phyloP scores from a whole-genome alignment of 257 asterid species.

The Solanum habrochaites region DNA sequence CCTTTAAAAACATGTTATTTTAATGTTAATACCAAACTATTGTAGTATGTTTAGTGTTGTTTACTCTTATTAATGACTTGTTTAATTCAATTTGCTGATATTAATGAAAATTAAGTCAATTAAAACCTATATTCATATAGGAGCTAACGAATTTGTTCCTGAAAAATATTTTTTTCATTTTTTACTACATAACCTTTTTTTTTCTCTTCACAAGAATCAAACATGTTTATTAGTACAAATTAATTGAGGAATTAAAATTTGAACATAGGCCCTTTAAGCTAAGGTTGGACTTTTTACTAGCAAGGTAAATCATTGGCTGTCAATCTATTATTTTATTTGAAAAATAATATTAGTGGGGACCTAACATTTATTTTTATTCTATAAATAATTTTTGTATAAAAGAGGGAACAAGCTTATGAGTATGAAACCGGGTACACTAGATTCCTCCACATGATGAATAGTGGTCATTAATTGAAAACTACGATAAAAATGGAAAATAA shows the following conservation, averaged over 20 bases:
- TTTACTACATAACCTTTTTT: neutral
- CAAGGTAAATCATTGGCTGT: neutral
- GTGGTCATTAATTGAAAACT: neutral
- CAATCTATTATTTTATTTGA: no score
- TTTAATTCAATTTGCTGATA: neutral
- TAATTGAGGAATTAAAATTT: neutral
- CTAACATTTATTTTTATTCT: neutral
- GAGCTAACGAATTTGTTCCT: no score
- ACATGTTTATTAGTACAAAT: neutral
- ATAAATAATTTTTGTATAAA: neutral
- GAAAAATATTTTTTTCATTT: neutral
- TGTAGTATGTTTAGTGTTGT: neutral
- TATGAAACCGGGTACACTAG: slow-evolving; percentile 5
- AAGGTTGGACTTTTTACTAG: neutral
- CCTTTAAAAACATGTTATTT: neutral
- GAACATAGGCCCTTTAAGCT: neutral
- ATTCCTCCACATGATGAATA: slow-evolving; percentile 5
- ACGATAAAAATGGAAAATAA: slow-evolving; percentile 2
- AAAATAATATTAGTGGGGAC: neutral
- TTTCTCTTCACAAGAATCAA: neutral
- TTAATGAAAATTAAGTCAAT: neutral
- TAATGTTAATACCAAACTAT: neutral
- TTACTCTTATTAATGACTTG: neutral
- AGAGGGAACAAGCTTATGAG: neutral
- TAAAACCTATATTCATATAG: neutral